Base-by-base conservation (phyloP, 2,329 filamentous ascomycete species). In the Hymenoscyphus scutula region DNA sequence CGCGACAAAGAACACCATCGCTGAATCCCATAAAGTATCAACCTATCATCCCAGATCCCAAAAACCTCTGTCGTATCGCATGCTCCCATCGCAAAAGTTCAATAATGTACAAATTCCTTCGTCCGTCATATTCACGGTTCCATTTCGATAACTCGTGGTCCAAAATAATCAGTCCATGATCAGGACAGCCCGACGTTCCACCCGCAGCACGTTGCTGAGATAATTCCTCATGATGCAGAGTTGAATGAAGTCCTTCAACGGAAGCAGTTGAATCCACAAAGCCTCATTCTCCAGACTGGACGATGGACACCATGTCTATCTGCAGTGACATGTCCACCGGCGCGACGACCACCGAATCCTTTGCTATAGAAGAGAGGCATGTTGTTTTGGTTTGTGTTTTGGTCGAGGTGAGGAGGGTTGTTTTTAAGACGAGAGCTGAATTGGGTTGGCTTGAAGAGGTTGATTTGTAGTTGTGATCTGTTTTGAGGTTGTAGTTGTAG, bases 191-290 rank as follows among this genome's bases (percentile, higher is more conserved):
- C 34, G 5, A 37, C 34, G 34, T 37, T 37, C 34, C 34, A 37
- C 34, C 4, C 32, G 10, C 11, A 17, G 10, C 3, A 11, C 45
- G 25, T 25, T 23, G 10, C 19, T 25, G 11, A 51, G 19, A 51
- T 2, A 3, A 15, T 37, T 37, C 13, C 13, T 17, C 34, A 13
- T 17, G 34, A 37, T 37, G 11, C 11, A 41, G 15, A 41, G n/a
- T 4, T 41, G 27, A 17, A 51, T 1, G 19, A 23, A 23, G n/a
- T 2, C 10, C 19, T 53, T 62, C 54, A 72, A 29, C 67, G 67
- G 58, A 71, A 84, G 73, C 82, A 85, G 72, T 77, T 82, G 69
- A 84, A 78, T 51, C 77, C 76, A 53, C 81, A 80, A 65, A 77
- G 74, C 37, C 77, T 77, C 70, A 84, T 77, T 45, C 81, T 75